Percentiles rank a stretch among this genome's conserved stretches.
Conservation (phyloP, 192 early-diverging fungal species). For the Coemansia sp. region DNA sequence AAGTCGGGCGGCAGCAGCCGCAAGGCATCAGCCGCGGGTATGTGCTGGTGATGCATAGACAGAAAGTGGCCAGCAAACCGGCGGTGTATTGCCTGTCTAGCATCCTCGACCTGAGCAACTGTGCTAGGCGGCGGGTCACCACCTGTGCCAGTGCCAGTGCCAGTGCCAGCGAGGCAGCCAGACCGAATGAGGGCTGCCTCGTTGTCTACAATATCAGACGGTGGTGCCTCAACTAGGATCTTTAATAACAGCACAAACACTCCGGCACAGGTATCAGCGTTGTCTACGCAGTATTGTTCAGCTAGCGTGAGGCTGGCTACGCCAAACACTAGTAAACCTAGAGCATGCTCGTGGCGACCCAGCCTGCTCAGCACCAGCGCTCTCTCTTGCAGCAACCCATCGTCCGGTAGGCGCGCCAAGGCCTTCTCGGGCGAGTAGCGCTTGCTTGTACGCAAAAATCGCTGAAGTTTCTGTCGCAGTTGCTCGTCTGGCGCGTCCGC, state of each 20-base stretch:
- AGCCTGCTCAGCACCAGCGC: slow-evolving; percentile 79
- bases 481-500: background rate
- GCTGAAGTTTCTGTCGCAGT: slow-evolving; percentile 53
- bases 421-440: slow-evolving; percentile 77
- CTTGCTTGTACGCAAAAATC: slow-evolving; percentile 70
- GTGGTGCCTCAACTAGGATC: slow-evolving; percentile 35
- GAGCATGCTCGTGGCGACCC: slow-evolving; percentile 83
- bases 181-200: slow-evolving; percentile 18
- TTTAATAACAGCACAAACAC: slow-evolving; percentile 47
- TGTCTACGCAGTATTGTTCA: slow-evolving; percentile 67
- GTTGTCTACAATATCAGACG: slow-evolving; percentile 37
- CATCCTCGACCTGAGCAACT: slow-evolving; percentile 14
- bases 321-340: slow-evolving; percentile 80
- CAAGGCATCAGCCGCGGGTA: slow-evolving; percentile 40
- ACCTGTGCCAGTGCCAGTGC: background rate
- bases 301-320: slow-evolving; percentile 59
- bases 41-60: slow-evolving; percentile 32
- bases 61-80: slow-evolving; percentile 45
- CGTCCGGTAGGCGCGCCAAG: slow-evolving; percentile 71
- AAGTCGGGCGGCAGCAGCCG: slow-evolving; percentile 51
- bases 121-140: slow-evolving; percentile 1
- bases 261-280: slow-evolving; percentile 27
- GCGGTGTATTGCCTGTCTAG: slow-evolving; percentile 27
- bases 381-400: slow-evolving; percentile 81
- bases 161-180: background rate